Evolutionary conservation across 1,139 yeast species (phyloP).

Genomic region (Arxiozyma slooffiae): DNA sequence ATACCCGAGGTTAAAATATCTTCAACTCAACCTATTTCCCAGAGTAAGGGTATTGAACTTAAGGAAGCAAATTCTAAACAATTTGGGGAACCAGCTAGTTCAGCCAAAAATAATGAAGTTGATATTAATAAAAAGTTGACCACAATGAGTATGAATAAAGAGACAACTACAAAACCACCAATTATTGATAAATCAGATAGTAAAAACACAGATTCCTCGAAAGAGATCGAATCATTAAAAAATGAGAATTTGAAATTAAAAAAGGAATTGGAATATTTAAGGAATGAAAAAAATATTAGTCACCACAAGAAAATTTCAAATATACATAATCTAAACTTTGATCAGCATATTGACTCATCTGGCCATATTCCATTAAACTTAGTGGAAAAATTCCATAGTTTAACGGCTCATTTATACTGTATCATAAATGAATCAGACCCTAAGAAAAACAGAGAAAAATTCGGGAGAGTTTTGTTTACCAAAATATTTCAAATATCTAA

Average conservation of each 20-base stretch:
- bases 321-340: not conserved
- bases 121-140: not conserved
- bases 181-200: not conserved
- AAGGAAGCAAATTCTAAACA: not conserved
- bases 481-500: slow-evolving; percentile 45
- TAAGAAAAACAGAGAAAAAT: not conserved
- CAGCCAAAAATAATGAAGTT: not conserved
- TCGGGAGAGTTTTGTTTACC: slow-evolving; percentile 39
- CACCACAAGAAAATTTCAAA: not conserved
- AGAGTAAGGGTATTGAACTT: not conserved
- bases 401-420: not conserved
- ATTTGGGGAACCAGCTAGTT: not conserved
- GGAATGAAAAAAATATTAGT: not conserved
- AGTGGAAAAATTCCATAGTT: slow-evolving; percentile 1
- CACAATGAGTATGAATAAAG: not conserved
- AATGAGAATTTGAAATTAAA: slow-evolving; percentile 2
- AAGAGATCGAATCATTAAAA: not conserved
- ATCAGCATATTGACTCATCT: not conserved
- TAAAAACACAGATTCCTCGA: not conserved
- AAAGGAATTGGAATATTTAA: not conserved
- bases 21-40: not conserved
- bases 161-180: not conserved
- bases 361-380: slow-evolving; percentile 7
- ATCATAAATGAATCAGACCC: not conserved
- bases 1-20: not conserved